Conservation (phyloP, 345 rosid genomes). For the Aegle marmelos region DNA sequence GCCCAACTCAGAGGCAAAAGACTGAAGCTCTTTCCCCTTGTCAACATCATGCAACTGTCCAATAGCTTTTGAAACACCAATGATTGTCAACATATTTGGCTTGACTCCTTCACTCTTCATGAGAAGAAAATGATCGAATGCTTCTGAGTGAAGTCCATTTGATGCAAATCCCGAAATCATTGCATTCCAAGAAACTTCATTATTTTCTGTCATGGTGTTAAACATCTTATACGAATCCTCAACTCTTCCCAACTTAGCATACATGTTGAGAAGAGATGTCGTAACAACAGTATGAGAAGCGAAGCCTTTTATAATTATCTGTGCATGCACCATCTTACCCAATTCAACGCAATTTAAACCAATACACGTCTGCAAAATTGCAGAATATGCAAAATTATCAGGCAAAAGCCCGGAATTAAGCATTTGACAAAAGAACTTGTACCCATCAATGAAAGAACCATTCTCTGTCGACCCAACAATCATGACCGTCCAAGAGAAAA, state of each 20-base stretch:
- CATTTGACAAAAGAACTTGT: constrained; percentile 31
- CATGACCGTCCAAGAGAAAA: constrained; percentile 48
- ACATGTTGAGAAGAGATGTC: constrained; percentile 46
- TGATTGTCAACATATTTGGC: constrained; percentile 29
- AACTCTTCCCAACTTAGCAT: constrained; percentile 37
- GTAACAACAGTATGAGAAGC: constrained; percentile 24
- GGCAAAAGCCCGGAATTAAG: constrained; percentile 21
- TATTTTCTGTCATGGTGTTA: constrained; percentile 25
- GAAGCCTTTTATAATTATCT: constrained; percentile 32
- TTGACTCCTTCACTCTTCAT: constrained; percentile 27
- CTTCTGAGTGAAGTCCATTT: constrained; percentile 34
- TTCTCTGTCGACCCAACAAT: constrained; percentile 39
- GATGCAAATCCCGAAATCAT: constrained; percentile 42
- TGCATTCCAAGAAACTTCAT: constrained; percentile 44
- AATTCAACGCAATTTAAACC: constrained; percentile 32
- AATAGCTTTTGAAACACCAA: constrained; percentile 35
- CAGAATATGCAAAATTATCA: constrained; percentile 40
- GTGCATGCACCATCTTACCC: constrained; percentile 39
- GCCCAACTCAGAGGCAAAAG: constrained; percentile 27
- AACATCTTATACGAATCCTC: constrained; percentile 35
- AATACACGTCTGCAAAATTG: constrained; percentile 34
- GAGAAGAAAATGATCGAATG: constrained; percentile 30
- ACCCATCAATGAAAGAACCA: constrained; percentile 27
- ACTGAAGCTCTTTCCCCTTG: constrained; percentile 30
- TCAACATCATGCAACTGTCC: constrained; percentile 35